Evolutionary conservation across 1,139 yeast genomes (phyloP), one percentile per base, ranked within the genome.

Genomic region (Geotrichum macrosporum): DNA sequence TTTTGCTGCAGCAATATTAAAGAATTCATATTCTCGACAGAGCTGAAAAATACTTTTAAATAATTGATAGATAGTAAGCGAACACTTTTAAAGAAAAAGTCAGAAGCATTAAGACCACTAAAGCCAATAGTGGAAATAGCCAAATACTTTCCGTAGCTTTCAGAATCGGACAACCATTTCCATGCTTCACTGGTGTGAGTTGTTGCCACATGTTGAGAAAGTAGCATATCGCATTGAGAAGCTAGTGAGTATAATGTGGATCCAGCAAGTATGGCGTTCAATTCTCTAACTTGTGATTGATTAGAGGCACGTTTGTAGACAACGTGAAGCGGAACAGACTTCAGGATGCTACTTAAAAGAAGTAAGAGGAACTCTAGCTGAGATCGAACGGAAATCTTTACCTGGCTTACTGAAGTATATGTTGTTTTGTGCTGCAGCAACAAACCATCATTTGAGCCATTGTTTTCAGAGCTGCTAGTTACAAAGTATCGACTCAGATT

Each of bases 191-290:
- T 16, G 3, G 5, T 9, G 2, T 16, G 24, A 18, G 30, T 31
- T 2, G 20, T n/a, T 10, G 12, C 19, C 2, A 24, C 22, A 19
- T 45, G 48, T 20, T 39, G 48, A 21, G 9, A 8, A 4, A 45
- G 41, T 2, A 40, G 21, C 20, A 34, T 31, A 10, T 30, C 19
- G 19, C 41, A 15, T 30, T 45, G 40, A 8, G 41, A 21, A 12
- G 40, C 35, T 9, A 35, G 18, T 22, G 48, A 39, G 21, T 34
- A 45, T 12, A 45, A 13, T n/a, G 39, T 39, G 13, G 48, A 45
- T 15, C 48, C 48, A 12, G 36, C 48, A 35, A 39, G 40, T 3
- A 45, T 21, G 5, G 42, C 40, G 22, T 30, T 35, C 16, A 45
- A 30, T 27, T 45, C 41, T 12, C 30, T 45, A 16, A n/a, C 20